Evolutionary conservation across 352 stramenopile species (phyloP), one percentile per base, ranked within the genome.

Genomic region (Thalassiosira mediterranea): DNA sequence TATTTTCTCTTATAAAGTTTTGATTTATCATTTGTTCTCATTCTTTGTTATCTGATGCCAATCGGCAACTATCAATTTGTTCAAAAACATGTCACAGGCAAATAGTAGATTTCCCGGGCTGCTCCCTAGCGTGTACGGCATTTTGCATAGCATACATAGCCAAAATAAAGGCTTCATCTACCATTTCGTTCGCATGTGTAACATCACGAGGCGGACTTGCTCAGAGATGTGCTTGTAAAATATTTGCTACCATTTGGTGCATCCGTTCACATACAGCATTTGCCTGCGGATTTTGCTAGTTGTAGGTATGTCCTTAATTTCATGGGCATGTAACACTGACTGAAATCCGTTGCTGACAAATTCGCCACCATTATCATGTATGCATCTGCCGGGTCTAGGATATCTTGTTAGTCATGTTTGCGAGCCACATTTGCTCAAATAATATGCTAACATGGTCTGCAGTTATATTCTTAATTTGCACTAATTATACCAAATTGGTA

Each of bases 41-140:
- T 34, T 48, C 13, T 57, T 19, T 4, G 23, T 52, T 53, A 85
- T 79, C 25, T 49, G 26, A 40, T 70, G 32, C 52, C 49, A 80
- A 42, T 85, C 65, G 25, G 72, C 61, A 48, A 81, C 59, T 1
- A 83, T n/a, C 3, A 59, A 67, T 31, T 81, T 72, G 42, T 85
- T 72, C 0, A 87, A 47, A 48, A 86, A 73, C 78, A 87, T 86
- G 38, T 90, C 76, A 40, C 79, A 59, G 8, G 57, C 29, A 54
- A 80, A 86, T 8, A 69, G 70, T 13, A 88, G 31, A 11, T 59
- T 38, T 23, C 79, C 79, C 32, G 83, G 83, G 44, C 54, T 67
- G 5, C 57, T 51, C 26, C 37, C 17, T 19, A 84, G 13, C 4
- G 61, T 59, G 38, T 61, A 63, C n/a, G 66, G 13, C 13, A 81